phyloP scores from a whole-genome alignment of 352 stramenopile species.

The Pythium insidiosum region DNA sequence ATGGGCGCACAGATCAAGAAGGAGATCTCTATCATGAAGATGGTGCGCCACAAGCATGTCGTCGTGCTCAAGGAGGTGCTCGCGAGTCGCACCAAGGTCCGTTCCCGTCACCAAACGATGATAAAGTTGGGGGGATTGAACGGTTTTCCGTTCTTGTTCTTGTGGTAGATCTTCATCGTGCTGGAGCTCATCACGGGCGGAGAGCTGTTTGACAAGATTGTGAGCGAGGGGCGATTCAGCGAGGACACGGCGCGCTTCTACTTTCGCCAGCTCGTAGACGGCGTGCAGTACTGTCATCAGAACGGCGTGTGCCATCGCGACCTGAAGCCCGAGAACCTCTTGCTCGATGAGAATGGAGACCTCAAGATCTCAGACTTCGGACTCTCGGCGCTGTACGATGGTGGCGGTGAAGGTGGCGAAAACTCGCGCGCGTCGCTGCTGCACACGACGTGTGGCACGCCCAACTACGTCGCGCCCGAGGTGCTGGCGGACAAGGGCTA shows the following conservation, averaged over 20 bases:
- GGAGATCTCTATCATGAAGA: slow-evolving; percentile 99
- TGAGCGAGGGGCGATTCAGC: slow-evolving; percentile 90
- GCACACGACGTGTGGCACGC: slow-evolving; percentile 94
- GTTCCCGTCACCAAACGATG: neutral
- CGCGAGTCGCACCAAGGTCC: slow-evolving; percentile 92
- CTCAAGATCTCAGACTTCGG: slow-evolving; percentile 99
- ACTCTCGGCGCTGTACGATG: slow-evolving; percentile 91
- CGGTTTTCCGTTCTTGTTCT: no score
- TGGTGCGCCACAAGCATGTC: slow-evolving; percentile 88
- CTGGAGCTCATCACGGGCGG: slow-evolving; percentile 88
- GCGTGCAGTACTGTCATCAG: slow-evolving; percentile 95
- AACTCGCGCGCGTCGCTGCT: slow-evolving; percentile 86
- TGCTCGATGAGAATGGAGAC: slow-evolving; percentile 94
- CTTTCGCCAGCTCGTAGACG: slow-evolving; percentile 97
- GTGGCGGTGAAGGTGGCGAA: slow-evolving; percentile 70
- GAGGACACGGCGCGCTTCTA: slow-evolving; percentile 97
- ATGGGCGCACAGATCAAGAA: slow-evolving; percentile 98
- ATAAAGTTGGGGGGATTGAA: neutral
- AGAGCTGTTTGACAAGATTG: slow-evolving; percentile 96
- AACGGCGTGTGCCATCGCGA: slow-evolving; percentile 97
- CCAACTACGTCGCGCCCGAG: slow-evolving; percentile 95
- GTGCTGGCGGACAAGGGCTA: slow-evolving; percentile 94
- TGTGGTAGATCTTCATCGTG: slow-evolving; percentile 96
- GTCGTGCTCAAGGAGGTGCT: slow-evolving; percentile 87
- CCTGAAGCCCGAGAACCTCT: slow-evolving; percentile 96